phyloP scores from a whole-genome alignment of 805 yeast genomes.

The Vanderwaltozyma verrucispora region DNA sequence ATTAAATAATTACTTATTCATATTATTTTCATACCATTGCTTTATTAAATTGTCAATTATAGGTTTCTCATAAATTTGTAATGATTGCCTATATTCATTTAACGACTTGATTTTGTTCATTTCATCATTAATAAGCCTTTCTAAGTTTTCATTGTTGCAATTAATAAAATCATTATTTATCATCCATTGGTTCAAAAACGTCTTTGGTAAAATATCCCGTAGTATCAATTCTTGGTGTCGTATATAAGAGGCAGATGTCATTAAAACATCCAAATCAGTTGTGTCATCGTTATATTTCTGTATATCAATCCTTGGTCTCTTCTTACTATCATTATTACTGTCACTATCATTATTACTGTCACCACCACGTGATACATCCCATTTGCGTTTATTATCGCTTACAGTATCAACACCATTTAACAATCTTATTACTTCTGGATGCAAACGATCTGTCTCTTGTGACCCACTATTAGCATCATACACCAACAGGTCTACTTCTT shows the following conservation, averaged over 20 bases:
- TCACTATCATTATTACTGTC: neutral
- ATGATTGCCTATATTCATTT: constrained; percentile 32
- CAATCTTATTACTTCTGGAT: constrained; percentile 2
- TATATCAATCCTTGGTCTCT: neutral
- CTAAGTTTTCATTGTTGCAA: neutral
- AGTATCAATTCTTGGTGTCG: constrained; percentile 31
- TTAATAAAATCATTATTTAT: constrained; percentile 24
- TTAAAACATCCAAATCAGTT: constrained; percentile 13
- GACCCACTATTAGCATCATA: no score
- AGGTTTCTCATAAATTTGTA: constrained; percentile 37
- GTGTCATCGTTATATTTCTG: neutral
- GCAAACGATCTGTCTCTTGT: no score
- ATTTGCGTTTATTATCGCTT: neutral
- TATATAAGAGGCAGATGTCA: constrained; percentile 21
- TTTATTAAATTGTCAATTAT: constrained; percentile 31
- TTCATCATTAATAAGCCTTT: constrained; percentile 21
- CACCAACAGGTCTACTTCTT: no score
- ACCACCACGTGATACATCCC: no score
- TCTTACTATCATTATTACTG: neutral
- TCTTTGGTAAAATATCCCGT: constrained; percentile 26
- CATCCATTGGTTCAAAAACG: constrained; percentile 30
- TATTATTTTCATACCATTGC: constrained; percentile 22
- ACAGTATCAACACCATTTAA: neutral
- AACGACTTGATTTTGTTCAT: constrained; percentile 35
- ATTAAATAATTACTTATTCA: no score